Evolutionary conservation across 768 basidiomycete species (phyloP).

Genomic region (Lentinula lateritia): DNA sequence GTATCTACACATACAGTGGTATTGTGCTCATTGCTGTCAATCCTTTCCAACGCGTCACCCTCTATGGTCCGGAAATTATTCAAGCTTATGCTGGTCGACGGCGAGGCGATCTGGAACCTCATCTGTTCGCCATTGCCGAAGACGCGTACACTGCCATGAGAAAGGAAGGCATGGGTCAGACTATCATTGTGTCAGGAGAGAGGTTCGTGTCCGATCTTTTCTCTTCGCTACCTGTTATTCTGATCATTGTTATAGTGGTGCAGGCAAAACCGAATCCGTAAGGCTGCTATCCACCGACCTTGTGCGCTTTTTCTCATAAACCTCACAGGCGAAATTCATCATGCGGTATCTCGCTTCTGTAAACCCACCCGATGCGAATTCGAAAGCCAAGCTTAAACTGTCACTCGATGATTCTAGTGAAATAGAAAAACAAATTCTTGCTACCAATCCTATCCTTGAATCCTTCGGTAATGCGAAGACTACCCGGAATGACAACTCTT

Average conservation of each 20-base stretch:
- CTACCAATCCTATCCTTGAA: constrained; percentile 99
- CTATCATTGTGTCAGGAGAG: constrained; percentile 98
- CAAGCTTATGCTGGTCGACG: constrained; percentile 91
- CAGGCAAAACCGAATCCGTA: constrained; percentile 98
- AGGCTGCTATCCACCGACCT: constrained; percentile 17
- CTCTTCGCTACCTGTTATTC: constrained; percentile 8
- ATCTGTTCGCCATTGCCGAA: constrained; percentile 98
- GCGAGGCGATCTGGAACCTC: constrained; percentile 94
- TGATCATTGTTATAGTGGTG: constrained; percentile 57
- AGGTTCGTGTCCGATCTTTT: constrained; percentile 47
- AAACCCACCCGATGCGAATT: constrained; percentile 64
- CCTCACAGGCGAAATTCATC: constrained; percentile 86
- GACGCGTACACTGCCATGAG: constrained; percentile 99
- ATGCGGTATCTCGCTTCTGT: constrained; percentile 99
- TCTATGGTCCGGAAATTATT: constrained; percentile 96
- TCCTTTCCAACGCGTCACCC: constrained; percentile 94
- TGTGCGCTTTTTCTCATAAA: neutral
- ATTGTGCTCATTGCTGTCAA: constrained; percentile 99
- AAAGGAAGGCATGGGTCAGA: constrained; percentile 90
- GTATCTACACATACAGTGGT: constrained; percentile 98
- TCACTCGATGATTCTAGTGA: constrained; percentile 86
- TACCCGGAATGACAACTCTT: constrained; percentile 97
- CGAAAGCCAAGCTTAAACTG: constrained; percentile 62
- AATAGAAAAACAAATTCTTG: constrained; percentile 94
- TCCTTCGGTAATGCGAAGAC: constrained; percentile 99